Base-by-base conservation (phyloP, 2,329 filamentous ascomycete genomes). In the Aspergillus cejpii region DNA sequence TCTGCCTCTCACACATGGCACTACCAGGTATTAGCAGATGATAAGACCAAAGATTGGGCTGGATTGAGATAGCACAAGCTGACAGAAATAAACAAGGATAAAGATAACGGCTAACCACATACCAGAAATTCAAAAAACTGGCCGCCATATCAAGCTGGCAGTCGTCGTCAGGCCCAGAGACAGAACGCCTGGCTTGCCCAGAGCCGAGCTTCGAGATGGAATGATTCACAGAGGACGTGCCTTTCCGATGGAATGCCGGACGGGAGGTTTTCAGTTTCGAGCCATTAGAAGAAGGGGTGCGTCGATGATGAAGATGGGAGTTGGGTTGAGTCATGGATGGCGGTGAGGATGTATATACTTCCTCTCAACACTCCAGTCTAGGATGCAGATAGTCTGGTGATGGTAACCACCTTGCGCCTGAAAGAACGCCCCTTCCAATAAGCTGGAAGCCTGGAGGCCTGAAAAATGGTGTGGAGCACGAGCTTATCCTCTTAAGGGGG, bases 1-100 rank as follows among this genome's bases (percentile, higher is more conserved):
- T 83, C 66, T 83, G 79, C 62, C 75, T 80, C 62, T 83, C 80
- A 63, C 80, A 83, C 58, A 76, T 80, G 51, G 79, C 75, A 65
- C 79, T 83, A n/a, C n/a, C n/a, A n/a, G n/a, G n/a, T n/a, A n/a
- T n/a, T 44, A 47, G 41, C 33, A 34, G n/a, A 36, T 17, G 36
- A 19, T 20, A 49, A 34, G 38, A 19, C 14, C 43, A 49, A 46
- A 42, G 45, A 44, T 14, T 44, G 38, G 43, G 39, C 39, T 48
- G 43, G 44, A 38, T 47, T 44, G 44, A 56, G 43, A 57, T 42
- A 57, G 55, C 52, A n/a, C n/a, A n/a, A n/a, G n/a, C n/a, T n/a
- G n/a, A 24, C 23, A 51, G 44, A 43, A 40, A 19, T n/a, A 42
- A 48, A 24, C 23, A 24, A 8, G 23, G 23, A 24, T 24, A 5